Evolutionary conservation across 1,139 yeast genomes (phyloP), one percentile per base, ranked within the genome.

Genomic region (Hansenula sp.): DNA sequence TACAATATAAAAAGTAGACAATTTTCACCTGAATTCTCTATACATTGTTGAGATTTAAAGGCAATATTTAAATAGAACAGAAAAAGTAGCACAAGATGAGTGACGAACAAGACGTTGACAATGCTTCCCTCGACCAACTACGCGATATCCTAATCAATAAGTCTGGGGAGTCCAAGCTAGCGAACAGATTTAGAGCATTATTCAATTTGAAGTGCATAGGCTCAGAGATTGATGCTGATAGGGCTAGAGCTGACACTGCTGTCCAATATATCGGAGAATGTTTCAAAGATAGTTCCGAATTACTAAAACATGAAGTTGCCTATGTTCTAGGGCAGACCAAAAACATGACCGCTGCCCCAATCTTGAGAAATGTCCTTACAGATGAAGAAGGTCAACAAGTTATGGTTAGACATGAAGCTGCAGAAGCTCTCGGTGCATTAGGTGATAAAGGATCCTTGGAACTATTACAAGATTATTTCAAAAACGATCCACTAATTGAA

Each of bases 321-420:
- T 94, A 94, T 59, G 98, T 93, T n/a, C 72, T 94, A 51, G 99
- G 99, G 36, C 99, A 94, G 67, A 90, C 97, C 42, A 82, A 85
- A 60, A 91, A 91, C 67, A 62, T 82, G 54, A 67, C 77, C 44
- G 91, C 96, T 45, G 87, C 94, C 44, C 82, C 84, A 38, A 75
- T 79, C 45, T 75, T 94, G 51, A 77, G 89, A 62, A 72, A 74
- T n/a, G 95, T 88, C 31, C 75, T 93, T 55, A 67, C 70, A 46
- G 84, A 85, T 61, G 57, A 60, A 25, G 59, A 71, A 41, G 68
- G 71, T 47, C 98, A 94, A 68, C 93, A 85, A 62, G 74, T 87
- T 47, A 94, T 94, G 98, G 99, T 94, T 32, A 85, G 99, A 66
- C 99, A 94, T 65, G 99, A 94, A 67, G 99, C 99, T 18, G 99